Conservation (phyloP, 2,329 filamentous ascomycete species). For the Trichophyton rubrum region DNA sequence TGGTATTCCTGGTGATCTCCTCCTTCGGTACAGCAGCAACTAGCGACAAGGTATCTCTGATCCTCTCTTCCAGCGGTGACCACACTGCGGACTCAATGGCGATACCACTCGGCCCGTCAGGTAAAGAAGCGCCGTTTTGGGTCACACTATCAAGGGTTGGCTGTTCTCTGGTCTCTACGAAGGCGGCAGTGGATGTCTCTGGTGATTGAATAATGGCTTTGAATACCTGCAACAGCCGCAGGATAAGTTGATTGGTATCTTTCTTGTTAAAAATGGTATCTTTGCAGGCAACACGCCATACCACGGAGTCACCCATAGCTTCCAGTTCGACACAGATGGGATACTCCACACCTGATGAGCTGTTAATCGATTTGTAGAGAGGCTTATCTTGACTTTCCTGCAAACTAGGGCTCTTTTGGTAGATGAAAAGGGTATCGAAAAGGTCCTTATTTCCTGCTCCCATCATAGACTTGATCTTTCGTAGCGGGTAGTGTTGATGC, state of each 20-base stretch:
- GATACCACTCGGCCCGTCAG: background rate
- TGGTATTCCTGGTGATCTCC: constrained; percentile 49
- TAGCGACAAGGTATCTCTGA: constrained; percentile 37
- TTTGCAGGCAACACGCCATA: constrained; percentile 64
- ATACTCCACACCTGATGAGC: constrained; percentile 62
- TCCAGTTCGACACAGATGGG: constrained; percentile 75
- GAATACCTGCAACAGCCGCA: constrained; percentile 49
- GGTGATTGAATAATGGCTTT: constrained; percentile 41
- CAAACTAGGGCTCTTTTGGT: constrained; percentile 42
- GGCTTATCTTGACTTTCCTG: constrained; percentile 8
- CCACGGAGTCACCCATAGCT: constrained; percentile 39
- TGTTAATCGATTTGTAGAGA: constrained; percentile 52
- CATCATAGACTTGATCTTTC: constrained; percentile 50
- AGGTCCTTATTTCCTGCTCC: constrained; percentile 34
- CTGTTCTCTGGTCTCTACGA: constrained; percentile 42
- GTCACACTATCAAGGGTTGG: background rate
- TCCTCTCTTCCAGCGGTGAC: constrained; percentile 25
- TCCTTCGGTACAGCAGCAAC: constrained; percentile 49
- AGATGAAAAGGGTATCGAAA: constrained; percentile 56
- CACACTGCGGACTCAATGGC: constrained; percentile 11
- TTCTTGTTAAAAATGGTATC: constrained; percentile 38
- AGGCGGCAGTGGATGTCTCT: constrained; percentile 42
- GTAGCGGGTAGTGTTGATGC: constrained; percentile 65
- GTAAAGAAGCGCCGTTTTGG: background rate
- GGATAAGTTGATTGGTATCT: constrained; percentile 42